Evolutionary conservation across 768 basidiomycete genomes (phyloP), one percentile per base, ranked within the genome.

Genomic region (Russula vinacea): DNA sequence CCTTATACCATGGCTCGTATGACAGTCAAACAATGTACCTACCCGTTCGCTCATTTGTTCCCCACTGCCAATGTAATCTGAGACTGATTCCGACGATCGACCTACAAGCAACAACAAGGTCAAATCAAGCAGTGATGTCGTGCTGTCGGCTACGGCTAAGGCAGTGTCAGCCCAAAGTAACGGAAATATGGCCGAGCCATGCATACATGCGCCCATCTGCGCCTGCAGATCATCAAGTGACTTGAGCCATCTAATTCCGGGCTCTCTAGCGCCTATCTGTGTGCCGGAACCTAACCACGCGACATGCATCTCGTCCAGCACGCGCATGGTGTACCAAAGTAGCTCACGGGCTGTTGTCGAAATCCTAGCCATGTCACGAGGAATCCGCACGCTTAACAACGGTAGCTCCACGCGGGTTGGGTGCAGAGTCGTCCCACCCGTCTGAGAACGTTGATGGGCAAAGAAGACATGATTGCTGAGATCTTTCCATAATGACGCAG

Each of bases 21-120:
- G n/a, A 49, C 17, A 26, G 17, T 19, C n/a, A n/a, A 49, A 49
- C 44, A 56, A 37, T 26, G 14, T 44, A 72, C 77, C 69, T 76
- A 91, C 92, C 72, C 92, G 79, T 75, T 94, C 91, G 64, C 86
- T 90, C 81, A 89, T 88, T 70, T 87, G 85, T 69, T 91, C 89
- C 22, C 83, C 83, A 64, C 88, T 90, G 14, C 87, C 84, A 57
- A 93, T 78, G 72, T 90, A 89, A 74, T 93, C 91, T 32, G 76
- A 70, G 39, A 94, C 77, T 9, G 88, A 78, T 60, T 89, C 88
- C 33, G 89, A 85, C n/a, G 83, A 76, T 59, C 84, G 80, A 8
- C 91, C 90, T 26, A 89, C 88, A 17, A 84, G 80, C 51, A 93
- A 78, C 65, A 92, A 79, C 51, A 76, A 77, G 22, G 88, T 90